These are phyloP conservation scores for Scutellaria baicalensis DNA, from an alignment of 257 asterid species.

Conservation along the genomic window DNA sequence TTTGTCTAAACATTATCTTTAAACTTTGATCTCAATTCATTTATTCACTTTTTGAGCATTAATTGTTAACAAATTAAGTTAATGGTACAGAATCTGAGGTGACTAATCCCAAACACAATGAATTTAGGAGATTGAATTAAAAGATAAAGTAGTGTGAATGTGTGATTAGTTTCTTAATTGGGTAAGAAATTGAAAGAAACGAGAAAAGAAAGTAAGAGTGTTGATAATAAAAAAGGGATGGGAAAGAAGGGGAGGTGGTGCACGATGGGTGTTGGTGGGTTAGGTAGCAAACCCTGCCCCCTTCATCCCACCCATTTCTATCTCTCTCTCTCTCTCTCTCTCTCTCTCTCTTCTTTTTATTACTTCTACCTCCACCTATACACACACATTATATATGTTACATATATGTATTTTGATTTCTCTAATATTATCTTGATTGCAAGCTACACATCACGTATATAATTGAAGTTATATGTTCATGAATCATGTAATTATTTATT, in stretches of 20 bases:
- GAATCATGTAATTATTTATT: too few relatives aligned
- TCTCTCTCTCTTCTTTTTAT: not conserved
- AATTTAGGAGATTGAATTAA: too few relatives aligned
- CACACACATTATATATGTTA: not conserved
- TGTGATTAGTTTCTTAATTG: too few relatives aligned
- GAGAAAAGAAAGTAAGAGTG: not conserved
- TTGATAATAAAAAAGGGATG: not conserved
- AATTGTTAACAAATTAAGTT: not conserved
- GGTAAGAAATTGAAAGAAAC: not conserved
- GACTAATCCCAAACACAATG: too few relatives aligned
- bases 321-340: conserved; percentile 26
- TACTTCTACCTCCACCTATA: not conserved
- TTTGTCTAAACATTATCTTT: too few relatives aligned
- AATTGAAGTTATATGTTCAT: too few relatives aligned
- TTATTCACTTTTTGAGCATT: too few relatives aligned
- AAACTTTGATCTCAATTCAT: too few relatives aligned
- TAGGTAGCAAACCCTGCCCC: conserved; percentile 66
- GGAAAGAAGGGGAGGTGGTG: conserved; percentile 24
- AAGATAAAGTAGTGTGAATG: too few relatives aligned
- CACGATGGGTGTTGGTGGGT: conserved; percentile 79
- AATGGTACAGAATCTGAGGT: too few relatives aligned
- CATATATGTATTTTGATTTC: not conserved
- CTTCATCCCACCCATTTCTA: conserved; percentile 36
- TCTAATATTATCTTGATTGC: too few relatives aligned
- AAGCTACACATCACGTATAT: too few relatives aligned